These are phyloP conservation scores for Cystofilobasidium macerans DNA, from an alignment of 768 basidiomycete species.

Conservation along the genomic window DNA sequence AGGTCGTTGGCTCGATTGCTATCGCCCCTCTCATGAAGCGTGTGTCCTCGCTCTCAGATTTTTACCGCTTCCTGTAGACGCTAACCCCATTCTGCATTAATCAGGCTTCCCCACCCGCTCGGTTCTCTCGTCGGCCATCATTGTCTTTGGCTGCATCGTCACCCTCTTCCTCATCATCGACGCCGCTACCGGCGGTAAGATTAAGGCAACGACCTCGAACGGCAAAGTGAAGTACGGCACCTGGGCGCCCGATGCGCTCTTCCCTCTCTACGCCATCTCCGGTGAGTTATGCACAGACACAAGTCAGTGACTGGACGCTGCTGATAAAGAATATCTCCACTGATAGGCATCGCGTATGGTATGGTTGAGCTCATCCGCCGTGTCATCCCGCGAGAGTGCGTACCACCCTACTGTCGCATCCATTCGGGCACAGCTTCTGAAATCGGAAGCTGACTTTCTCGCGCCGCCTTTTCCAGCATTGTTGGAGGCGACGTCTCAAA, in stretches of 20 bases:
- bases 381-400: slow-evolving; percentile 29
- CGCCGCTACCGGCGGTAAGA: slow-evolving; percentile 30
- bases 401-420: slow-evolving; percentile 12
- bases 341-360: slow-evolving; percentile 13
- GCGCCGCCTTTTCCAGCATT: slow-evolving; percentile 28
- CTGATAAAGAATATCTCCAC: not conserved
- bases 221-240: slow-evolving; percentile 29
- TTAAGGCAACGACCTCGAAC: slow-evolving; percentile 7
- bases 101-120: slow-evolving; percentile 32
- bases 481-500: slow-evolving; percentile 32
- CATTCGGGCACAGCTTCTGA: not conserved
- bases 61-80: no score
- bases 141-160: slow-evolving; percentile 32
- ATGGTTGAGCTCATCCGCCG: slow-evolving; percentile 36
- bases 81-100: not conserved
- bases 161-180: slow-evolving; percentile 33
- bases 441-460: slow-evolving; percentile 26
- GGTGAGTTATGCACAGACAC: slow-evolving; percentile 28
- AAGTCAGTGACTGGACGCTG: not conserved
- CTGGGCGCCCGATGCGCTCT: slow-evolving; percentile 30
- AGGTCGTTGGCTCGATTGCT: slow-evolving; percentile 28
- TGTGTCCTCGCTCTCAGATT: no score
- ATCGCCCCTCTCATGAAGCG: slow-evolving; percentile 35
- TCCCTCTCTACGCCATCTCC: slow-evolving; percentile 31
- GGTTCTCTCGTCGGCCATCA: slow-evolving; percentile 31